phyloP scores from a whole-genome alignment of 495 filamentous ascomycete species.

The Pyronema domesticum region DNA sequence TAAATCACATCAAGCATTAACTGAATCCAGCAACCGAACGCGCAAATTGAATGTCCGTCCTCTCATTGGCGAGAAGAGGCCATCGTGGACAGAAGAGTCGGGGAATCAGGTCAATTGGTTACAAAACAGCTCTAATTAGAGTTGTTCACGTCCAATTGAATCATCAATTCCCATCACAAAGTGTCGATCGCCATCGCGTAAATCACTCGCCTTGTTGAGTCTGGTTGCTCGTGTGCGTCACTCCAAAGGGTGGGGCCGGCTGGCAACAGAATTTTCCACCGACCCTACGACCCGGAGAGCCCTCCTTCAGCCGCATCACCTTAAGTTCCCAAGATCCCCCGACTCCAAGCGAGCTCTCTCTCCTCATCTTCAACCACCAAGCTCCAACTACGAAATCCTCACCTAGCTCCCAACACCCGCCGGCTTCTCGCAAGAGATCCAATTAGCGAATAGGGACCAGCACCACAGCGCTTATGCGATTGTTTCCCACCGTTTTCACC shows the following conservation, averaged over 20 bases:
- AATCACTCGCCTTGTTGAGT: too few relatives aligned
- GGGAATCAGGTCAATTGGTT: too few relatives aligned
- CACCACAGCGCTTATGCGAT: conserved; percentile 67
- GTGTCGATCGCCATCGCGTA: too few relatives aligned
- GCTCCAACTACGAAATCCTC: background rate
- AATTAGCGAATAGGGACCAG: background rate
- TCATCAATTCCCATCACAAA: too few relatives aligned
- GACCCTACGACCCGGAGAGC: background rate
- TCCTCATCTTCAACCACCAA: background rate
- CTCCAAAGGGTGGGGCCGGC: background rate
- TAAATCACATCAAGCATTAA: too few relatives aligned
- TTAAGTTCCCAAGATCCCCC: background rate
- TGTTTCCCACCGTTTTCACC: conserved; percentile 81
- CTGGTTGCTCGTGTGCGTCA: too few relatives aligned
- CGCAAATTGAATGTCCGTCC: too few relatives aligned
- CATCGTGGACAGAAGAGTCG: too few relatives aligned
- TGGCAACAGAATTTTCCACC: background rate
- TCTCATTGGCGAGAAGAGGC: too few relatives aligned
- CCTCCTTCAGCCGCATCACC: background rate
- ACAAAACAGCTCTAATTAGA: too few relatives aligned
- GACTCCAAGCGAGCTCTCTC: background rate
- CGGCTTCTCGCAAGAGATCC: conserved; percentile 5
- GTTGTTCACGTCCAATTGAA: too few relatives aligned
- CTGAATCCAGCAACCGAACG: too few relatives aligned
- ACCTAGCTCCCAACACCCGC: conserved; percentile 20